Base-by-base conservation (phyloP, 1,284 basidiomycete genomes). In the Sparassis latifolia region DNA sequence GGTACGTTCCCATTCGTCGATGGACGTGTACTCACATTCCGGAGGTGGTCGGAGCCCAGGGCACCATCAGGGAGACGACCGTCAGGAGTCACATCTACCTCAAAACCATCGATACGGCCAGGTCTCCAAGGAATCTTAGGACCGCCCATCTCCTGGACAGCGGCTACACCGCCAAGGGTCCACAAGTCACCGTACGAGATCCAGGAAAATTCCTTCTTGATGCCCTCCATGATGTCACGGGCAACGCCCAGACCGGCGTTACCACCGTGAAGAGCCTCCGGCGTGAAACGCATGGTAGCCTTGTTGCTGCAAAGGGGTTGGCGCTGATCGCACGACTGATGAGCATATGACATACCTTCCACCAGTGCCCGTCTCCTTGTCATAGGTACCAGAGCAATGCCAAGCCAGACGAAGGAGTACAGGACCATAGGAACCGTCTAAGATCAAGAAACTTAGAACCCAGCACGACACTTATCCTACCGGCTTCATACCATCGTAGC, bases 111-210 rank as follows among this genome's bases (percentile, higher is more conserved):
- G 55, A 93, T 82, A 50, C 93, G 81, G 40, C 93, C 93, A 3
- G 92, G 80, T 55, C 91, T 79, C 93, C 94, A 97, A 20, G 87
- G 85, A 59, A 94, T 75, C 65, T 84, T 83, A 48, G 89, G 89
- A 4, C 89, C 89, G 52, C 76, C 81, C 84, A 90, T 88, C 72
- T 89, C 87, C 77, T 97, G 92, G 54, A 99, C 70, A 46, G 92
- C 86, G 56, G 77, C 78, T 42, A 92, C 89, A 64, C 93, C 94
- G 52, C 75, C 93, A 42, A 97, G 83, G 28, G 92, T 97, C 93
- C 93, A 96, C 49, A 95, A 76, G 64, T 96, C 93, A 59, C 93
- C 92, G 67, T 96, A 97, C 52, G 82, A 87, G 64, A 97, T 95
- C 92, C 92, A 96, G 0, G 84, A 79, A 68, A 84, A 86, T 58